A percentile compares a stretch with the other conserved stretches of the same genome.
These are phyloP conservation scores for Sarcodon sp. DNA, from an alignment of 768 basidiomycete genomes.

Conservation along the genomic window DNA sequence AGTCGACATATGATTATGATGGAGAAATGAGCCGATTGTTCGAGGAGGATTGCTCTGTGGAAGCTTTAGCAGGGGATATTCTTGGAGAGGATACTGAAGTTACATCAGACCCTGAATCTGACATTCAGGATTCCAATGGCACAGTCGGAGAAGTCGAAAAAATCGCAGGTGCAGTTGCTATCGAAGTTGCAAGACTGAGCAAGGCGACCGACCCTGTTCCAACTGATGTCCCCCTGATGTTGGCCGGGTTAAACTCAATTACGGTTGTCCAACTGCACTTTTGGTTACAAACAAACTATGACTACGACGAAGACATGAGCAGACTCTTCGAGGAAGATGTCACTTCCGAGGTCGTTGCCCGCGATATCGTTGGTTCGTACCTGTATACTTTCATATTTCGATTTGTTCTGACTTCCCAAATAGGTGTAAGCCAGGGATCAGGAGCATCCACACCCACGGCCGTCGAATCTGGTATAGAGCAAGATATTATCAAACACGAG, in stretches of 20 bases:
- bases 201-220: background rate
- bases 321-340: slow-evolving; percentile 20
- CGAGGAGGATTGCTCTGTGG: slow-evolving; percentile 17
- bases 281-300: slow-evolving; percentile 20
- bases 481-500: too few species aligned
- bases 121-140: background rate
- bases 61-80: slow-evolving; percentile 18
- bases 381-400: too few species aligned
- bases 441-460: too few species aligned
- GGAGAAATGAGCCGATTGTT: slow-evolving; percentile 17
- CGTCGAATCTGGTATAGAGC: too few species aligned
- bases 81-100: slow-evolving; percentile 7
- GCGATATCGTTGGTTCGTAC: slow-evolving; percentile 11
- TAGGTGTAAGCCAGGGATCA: too few species aligned
- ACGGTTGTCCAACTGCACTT: slow-evolving; percentile 3
- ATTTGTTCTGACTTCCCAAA: too few species aligned
- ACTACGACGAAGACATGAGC: slow-evolving; percentile 17
- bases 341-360: slow-evolving; percentile 15
- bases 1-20: slow-evolving; percentile 17
- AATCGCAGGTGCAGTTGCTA: background rate
- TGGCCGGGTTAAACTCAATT: slow-evolving; percentile 1
- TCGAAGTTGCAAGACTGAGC: background rate
- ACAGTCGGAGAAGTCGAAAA: background rate
- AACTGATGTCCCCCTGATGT: background rate
- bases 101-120: background rate